These are phyloP conservation scores for Thyridium curvatum DNA, from an alignment of 2,329 filamentous ascomycete species.

Conservation along the genomic window DNA sequence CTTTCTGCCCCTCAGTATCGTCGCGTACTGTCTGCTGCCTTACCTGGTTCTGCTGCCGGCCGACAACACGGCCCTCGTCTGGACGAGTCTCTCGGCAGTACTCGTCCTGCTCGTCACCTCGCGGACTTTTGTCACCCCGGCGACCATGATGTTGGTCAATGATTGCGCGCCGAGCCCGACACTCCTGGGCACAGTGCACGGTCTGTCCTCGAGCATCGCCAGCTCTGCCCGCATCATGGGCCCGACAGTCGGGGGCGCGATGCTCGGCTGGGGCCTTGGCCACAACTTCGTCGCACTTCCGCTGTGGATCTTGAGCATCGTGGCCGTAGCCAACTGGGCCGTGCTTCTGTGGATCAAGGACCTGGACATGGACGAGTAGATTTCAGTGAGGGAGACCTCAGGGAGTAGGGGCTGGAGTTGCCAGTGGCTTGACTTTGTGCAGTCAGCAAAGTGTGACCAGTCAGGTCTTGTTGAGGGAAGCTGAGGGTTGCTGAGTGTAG, in stretches of 20 bases:
- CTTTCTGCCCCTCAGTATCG: slow-evolving; percentile 14
- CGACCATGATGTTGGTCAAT: slow-evolving; percentile 17
- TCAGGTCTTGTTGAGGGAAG: too few relatives aligned
- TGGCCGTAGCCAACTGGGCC: neutral
- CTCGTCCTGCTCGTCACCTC: slow-evolving; percentile 13
- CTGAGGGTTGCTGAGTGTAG: too few relatives aligned
- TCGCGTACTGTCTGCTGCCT: slow-evolving; percentile 12
- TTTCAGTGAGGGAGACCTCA: too few relatives aligned
- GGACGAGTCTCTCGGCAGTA: slow-evolving; percentile 10
- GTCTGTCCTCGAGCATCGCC: slow-evolving; percentile 16
- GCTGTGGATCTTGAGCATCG: slow-evolving; percentile 9
- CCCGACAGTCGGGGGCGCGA: slow-evolving; percentile 11
- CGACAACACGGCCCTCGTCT: slow-evolving; percentile 7
- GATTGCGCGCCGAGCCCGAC: slow-evolving; percentile 13
- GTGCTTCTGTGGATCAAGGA: too few relatives aligned
- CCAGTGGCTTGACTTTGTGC: too few relatives aligned
- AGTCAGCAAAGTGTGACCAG: too few relatives aligned
- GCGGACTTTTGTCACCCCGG: slow-evolving; percentile 15
- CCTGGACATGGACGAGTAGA: too few relatives aligned
- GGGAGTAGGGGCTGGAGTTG: too few relatives aligned
- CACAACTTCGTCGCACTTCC: slow-evolving; percentile 15
- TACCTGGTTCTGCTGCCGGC: slow-evolving; percentile 12
- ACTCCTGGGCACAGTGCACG: slow-evolving; percentile 15
- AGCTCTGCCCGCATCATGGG: slow-evolving; percentile 16
- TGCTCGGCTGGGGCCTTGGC: slow-evolving; percentile 15